Conservation (phyloP, 768 basidiomycete genomes). For the Phanerodontia chrysosporium region DNA sequence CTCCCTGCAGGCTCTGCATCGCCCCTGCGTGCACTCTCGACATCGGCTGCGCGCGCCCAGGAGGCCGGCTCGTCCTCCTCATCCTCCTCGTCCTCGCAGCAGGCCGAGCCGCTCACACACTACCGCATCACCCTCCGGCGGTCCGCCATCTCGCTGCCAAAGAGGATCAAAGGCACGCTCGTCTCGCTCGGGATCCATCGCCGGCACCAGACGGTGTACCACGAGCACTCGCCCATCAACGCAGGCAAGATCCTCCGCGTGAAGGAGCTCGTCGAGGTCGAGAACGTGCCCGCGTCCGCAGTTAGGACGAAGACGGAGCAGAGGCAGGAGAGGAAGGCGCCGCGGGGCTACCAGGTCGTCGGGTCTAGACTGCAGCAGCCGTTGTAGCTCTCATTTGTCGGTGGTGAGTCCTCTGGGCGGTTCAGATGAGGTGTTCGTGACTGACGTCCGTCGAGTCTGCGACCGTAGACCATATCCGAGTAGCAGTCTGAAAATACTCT, state of each 20-base stretch:
- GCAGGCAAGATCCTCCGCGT: constrained; percentile 85
- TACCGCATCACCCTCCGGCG: constrained; percentile 87
- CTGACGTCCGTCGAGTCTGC: background rate
- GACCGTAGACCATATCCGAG: no score
- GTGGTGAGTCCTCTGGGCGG: background rate
- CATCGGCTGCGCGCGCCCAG: background rate
- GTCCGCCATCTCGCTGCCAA: constrained; percentile 80
- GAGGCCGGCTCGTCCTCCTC: background rate
- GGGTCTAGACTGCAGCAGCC: constrained; percentile 25
- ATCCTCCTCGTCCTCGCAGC: background rate
- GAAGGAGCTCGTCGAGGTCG: constrained; percentile 87
- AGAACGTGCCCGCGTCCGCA: constrained; percentile 68
- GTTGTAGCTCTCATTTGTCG: background rate
- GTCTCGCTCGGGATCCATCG: constrained; percentile 80
- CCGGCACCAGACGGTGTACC: constrained; percentile 82
- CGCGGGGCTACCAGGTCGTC: constrained; percentile 62
- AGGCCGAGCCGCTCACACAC: constrained; percentile 47
- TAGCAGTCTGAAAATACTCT: no score
- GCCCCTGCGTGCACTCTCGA: background rate
- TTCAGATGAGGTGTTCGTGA: background rate
- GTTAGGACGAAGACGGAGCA: constrained; percentile 72
- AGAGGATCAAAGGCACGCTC: constrained; percentile 67
- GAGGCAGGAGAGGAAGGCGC: constrained; percentile 59
- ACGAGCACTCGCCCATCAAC: constrained; percentile 62
- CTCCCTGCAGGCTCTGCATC: background rate